Base-by-base conservation (phyloP, 2,329 filamentous ascomycete genomes). In the Phialocephala subalpina region DNA sequence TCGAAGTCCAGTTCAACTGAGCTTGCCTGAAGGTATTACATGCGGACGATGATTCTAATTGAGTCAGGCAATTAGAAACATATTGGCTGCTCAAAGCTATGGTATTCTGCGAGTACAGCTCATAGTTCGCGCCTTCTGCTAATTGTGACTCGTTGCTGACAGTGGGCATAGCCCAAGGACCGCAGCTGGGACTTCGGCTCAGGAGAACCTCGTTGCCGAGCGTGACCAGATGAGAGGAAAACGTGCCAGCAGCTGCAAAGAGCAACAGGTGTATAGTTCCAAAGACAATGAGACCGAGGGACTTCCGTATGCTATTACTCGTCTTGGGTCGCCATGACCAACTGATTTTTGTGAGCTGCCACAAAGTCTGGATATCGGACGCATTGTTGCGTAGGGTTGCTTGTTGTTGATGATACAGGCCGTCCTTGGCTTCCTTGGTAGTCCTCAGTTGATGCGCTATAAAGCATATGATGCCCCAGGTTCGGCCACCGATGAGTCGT, bases 341-440 rank as follows among this genome's bases (percentile, higher is more conserved):
- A 16, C 6, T 25, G 3, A 55, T 3, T 35, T 20, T 29, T 14
- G 22, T 33, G 6, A 35, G 33, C 16, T 33, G 52, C 52, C 52
- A 55, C 3, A 55, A 7, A 2, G 25, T 22, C 7, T 25, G 7
- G 6, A 55, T 2, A 55, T 55, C 52, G 3, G 52, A 55, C 3
- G 22, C 7, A n/a, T 55, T 55, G 52, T 55, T 55, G 3, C 52
- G 14, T 7, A 55, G 29, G 7, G 18, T 33, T 29, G 16, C 52
- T 55, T 55, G 52, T 20, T 55, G 52, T 20, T 55, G 52, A 14
- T 55, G 52, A 22, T 55, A 35, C 3, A 55, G 16, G 25, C 52
- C 52, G 16, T 33, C 25, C 25, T 14, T 55, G 22, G 25, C 52
- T 7, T 29, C 3, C 18, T 5, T 33, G 16, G 25, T 55, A 2